These are phyloP conservation scores for Aspergillus jensenii DNA, from an alignment of 2,329 filamentous ascomycete species.

Conservation along the genomic window DNA sequence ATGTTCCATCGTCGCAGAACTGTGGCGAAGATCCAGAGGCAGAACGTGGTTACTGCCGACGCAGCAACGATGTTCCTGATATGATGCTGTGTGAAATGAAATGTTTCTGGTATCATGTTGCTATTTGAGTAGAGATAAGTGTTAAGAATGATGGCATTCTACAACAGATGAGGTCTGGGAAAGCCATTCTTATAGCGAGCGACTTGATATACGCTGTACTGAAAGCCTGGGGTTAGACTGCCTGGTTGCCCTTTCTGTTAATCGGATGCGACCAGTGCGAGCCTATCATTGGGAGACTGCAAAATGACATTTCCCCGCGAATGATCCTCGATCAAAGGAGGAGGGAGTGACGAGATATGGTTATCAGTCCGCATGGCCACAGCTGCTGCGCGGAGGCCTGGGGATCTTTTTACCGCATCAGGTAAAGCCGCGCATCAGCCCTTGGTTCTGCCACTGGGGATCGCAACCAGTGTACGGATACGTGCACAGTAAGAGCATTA, in stretches of 20 bases:
- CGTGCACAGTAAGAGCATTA: background rate
- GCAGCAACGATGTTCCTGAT: constrained; percentile 30
- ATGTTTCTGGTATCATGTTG: constrained; percentile 8
- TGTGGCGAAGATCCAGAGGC: constrained; percentile 27
- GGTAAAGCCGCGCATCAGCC: constrained; percentile 28
- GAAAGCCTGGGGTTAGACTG: background rate
- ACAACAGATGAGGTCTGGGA: background rate
- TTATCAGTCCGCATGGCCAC: constrained; percentile 8
- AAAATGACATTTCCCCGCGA: constrained; percentile 3
- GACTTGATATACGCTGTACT: background rate
- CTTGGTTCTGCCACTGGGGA: background rate
- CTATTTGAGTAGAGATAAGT: background rate
- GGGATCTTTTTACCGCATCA: constrained; percentile 39
- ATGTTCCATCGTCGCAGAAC: constrained; percentile 29
- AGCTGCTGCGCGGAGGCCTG: background rate
- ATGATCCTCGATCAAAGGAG: constrained; percentile 8
- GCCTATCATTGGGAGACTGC: background rate
- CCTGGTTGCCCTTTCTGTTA: constrained; percentile 26
- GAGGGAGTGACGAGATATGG: constrained; percentile 5
- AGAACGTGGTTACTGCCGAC: constrained; percentile 29
- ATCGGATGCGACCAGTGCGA: constrained; percentile 26
- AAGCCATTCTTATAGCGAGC: background rate
- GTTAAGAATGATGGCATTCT: background rate
- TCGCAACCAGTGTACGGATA: constrained; percentile 20
- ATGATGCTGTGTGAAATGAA: constrained; percentile 11